These are phyloP conservation scores for Scenedesmus sp. DNA, from an alignment of 163 green algal species.

Conservation along the genomic window DNA sequence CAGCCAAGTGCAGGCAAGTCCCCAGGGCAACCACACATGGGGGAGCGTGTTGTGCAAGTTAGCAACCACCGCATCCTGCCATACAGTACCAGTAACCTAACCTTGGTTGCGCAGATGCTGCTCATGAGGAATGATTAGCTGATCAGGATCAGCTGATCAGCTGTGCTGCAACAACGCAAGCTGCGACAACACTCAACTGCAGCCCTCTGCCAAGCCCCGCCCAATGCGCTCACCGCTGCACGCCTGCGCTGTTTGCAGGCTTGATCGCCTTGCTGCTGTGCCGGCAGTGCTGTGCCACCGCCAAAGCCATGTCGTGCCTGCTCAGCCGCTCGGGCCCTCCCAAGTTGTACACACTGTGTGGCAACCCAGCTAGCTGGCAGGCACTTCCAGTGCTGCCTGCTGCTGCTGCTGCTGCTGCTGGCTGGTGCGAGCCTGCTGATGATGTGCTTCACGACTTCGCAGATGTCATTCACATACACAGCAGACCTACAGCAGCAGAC, in stretches of 20 bases:
- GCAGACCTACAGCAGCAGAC: slow-evolving; percentile 19
- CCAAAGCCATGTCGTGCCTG: slow-evolving; percentile 84
- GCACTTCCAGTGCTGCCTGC: background rate
- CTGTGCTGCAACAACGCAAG: no score
- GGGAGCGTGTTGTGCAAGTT: no score
- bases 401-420: slow-evolving; percentile 17
- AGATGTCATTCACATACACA: slow-evolving; percentile 43
- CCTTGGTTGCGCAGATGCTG: no score
- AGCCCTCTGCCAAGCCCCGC: background rate
- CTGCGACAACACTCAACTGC: background rate
- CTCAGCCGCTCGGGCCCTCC: slow-evolving; percentile 86
- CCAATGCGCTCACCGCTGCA: slow-evolving; percentile 21
- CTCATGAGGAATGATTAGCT: no score
- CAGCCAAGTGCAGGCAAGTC: no score
- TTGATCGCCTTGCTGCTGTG: slow-evolving; percentile 42
- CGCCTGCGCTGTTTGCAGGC: slow-evolving; percentile 12
- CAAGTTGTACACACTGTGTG: slow-evolving; percentile 80
- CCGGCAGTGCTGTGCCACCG: slow-evolving; percentile 61
- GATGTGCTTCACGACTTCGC: slow-evolving; percentile 7
- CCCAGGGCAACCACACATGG: no score
- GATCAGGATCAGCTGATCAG: no score
- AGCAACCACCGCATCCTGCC: no score
- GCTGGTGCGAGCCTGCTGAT: background rate
- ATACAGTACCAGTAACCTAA: no score
- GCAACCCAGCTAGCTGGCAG: slow-evolving; percentile 13